Evolutionary conservation across 305 asterid genomes (phyloP).

Genomic region (Solanum hybrid): DNA sequence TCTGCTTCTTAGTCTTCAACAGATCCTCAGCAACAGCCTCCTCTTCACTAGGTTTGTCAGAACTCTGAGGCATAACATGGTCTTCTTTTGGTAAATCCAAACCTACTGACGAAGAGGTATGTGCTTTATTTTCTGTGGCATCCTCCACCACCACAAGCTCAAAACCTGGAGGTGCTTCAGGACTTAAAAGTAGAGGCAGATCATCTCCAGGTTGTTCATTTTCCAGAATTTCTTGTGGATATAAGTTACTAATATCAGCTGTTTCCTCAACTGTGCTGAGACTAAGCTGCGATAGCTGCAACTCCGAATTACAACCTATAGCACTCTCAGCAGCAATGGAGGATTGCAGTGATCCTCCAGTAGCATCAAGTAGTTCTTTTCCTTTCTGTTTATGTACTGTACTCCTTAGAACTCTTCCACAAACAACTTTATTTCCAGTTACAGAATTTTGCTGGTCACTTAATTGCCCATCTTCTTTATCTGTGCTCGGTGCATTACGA

Average conservation of each 20-base stretch:
- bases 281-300: background rate
- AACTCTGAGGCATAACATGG: background rate
- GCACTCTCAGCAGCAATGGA: background rate
- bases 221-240: conserved; percentile 8
- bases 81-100: background rate
- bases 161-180: conserved; percentile 34
- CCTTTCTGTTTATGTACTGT: background rate
- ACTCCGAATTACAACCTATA: background rate
- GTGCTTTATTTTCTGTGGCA: background rate
- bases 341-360: background rate
- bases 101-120: background rate
- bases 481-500: background rate
- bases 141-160: conserved; percentile 17
- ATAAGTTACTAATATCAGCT: background rate
- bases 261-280: background rate
- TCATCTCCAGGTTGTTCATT: conserved; percentile 5
- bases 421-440: conserved; percentile 3
- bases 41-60: background rate
- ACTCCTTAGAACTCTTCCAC: background rate
- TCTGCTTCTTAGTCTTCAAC: background rate
- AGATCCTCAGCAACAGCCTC: background rate
- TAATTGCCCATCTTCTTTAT: background rate
- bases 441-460: background rate
- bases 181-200: conserved; percentile 12
- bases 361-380: background rate